Conservation (phyloP, 371 early-diverging fungal species). For the Saksenaea oblongispora region DNA sequence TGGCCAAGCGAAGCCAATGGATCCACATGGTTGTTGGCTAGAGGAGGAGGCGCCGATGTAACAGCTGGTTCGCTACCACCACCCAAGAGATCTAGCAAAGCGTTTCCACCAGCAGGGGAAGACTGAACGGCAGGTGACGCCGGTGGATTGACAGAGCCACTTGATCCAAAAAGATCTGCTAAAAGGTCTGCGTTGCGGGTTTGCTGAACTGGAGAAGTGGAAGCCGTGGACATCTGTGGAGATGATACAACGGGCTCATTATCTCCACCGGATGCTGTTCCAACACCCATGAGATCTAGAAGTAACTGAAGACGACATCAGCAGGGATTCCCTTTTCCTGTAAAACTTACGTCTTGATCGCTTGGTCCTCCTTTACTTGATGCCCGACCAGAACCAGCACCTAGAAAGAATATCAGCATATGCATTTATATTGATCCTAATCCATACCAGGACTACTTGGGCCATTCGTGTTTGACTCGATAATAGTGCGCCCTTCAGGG, state of each 20-base stretch:
- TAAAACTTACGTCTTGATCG: constrained; percentile 56
- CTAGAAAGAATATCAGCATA: background rate
- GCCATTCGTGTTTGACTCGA: constrained; percentile 21
- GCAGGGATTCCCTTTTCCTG: background rate
- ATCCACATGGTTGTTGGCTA: constrained; percentile 5
- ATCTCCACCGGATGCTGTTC: constrained; percentile 44
- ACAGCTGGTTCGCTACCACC: constrained; percentile 3
- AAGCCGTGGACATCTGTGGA: constrained; percentile 31
- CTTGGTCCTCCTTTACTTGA: constrained; percentile 50
- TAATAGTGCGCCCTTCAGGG: constrained; percentile 65
- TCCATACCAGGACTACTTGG: constrained; percentile 33
- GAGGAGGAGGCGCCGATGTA: constrained; percentile 1
- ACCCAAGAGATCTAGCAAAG: constrained; percentile 45
- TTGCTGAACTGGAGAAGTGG: constrained; percentile 22
- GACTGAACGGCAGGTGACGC: constrained; percentile 14
- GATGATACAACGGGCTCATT: constrained; percentile 29
- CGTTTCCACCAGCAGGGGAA: constrained; percentile 16
- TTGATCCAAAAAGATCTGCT: constrained; percentile 79
- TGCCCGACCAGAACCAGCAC: constrained; percentile 19
- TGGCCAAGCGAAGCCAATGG: constrained; percentile 20
- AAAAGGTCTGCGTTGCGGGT: constrained; percentile 66
- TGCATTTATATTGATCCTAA: background rate
- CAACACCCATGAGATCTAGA: constrained; percentile 84
- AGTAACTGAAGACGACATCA: constrained; percentile 43
- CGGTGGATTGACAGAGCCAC: constrained; percentile 6